Percentiles rank a stretch among this genome's conserved stretches.
These are phyloP conservation scores for Hortiboletus flavorubellus DNA, from an alignment of 768 basidiomycete genomes.

Conservation along the genomic window DNA sequence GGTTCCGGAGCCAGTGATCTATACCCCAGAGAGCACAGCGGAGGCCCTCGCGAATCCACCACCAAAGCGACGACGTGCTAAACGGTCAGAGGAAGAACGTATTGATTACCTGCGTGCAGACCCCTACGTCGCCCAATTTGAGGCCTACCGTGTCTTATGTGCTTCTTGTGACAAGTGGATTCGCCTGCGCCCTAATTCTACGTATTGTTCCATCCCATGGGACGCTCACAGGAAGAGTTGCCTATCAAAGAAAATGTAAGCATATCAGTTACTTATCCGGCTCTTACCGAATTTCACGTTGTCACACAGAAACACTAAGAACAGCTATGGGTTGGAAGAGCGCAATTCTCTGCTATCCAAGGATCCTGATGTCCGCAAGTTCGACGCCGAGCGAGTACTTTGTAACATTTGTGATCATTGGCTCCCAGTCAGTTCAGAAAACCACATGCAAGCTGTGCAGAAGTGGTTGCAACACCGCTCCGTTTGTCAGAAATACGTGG, in stretches of 20 bases:
- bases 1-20: conserved; percentile 37
- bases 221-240: conserved; percentile 83
- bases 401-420: conserved; percentile 68
- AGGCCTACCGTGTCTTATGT: conserved; percentile 77
- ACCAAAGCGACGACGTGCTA: conserved; percentile 66
- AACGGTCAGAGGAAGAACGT: conserved; percentile 74
- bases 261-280: conserved; percentile 5
- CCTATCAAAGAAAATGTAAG: conserved; percentile 73
- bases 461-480: conserved; percentile 63
- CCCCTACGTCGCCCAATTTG: conserved; percentile 77
- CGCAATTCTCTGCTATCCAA: conserved; percentile 55
- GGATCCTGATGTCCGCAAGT: conserved; percentile 71
- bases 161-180: conserved; percentile 85
- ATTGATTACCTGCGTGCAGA: conserved; percentile 67
- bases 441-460: conserved; percentile 59
- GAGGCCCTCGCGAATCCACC: conserved; percentile 46
- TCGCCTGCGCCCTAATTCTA: conserved; percentile 79
- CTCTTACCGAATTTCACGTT: conserved; percentile 6
- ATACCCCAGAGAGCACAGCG: conserved; percentile 41
- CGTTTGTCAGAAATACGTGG: conserved; percentile 43
- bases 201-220: conserved; percentile 87
- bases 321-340: conserved; percentile 58
- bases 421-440: conserved; percentile 59
- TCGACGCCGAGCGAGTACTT: conserved; percentile 67
- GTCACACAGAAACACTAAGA: conserved; percentile 38